Evolutionary conservation across 164 flowering plant species (phyloP), one percentile per base, ranked within the genome.

Genomic region (Aristolochia californica): DNA sequence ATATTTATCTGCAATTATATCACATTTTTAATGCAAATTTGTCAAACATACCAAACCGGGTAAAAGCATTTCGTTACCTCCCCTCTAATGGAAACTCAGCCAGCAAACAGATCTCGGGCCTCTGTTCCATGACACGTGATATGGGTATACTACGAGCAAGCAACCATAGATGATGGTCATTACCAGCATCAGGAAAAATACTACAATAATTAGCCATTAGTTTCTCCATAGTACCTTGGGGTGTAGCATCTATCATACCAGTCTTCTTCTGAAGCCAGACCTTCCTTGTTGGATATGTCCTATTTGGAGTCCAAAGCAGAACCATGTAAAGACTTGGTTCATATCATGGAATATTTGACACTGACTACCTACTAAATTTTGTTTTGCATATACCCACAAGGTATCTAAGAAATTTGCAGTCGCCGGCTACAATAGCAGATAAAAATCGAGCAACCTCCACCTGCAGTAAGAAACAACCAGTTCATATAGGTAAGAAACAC

Each of bases 261-360:
- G 63, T 81, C 95, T 60, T 70, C 76, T 52, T 80, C 88, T 40
- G 85, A 76, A 38, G 97, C 97, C 56, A 91, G 75, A 26, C 97
- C 97, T 71, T 91, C 97, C 61, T 77, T 79, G 67, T 87, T 91
- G 48, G 97, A 91, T 69, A 91, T 76, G 68, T 91, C 97, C 97
- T 91, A 66, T 64, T 27, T 56, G 56, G 23, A 59, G 9, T 30
- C 55, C 64, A 66, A 5, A 58, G 45, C 44, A 30, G 25, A 53
- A 47, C 17, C 7, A 27, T n/a, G 57, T 24, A 45, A 9, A 50
- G 21, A 43, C 34, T 17, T 16, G 22, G 40, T 34, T 34, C 40
- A 34, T 34, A 34, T 34, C 40, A 34, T 3, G 10, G 40, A 34
- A 34, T 34, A 34, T 34, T 34, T 34, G 40, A 34, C 30, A 28